These are phyloP conservation scores for Pyrenopolyporus hunteri DNA, from an alignment of 495 filamentous ascomycete species.

Conservation along the genomic window DNA sequence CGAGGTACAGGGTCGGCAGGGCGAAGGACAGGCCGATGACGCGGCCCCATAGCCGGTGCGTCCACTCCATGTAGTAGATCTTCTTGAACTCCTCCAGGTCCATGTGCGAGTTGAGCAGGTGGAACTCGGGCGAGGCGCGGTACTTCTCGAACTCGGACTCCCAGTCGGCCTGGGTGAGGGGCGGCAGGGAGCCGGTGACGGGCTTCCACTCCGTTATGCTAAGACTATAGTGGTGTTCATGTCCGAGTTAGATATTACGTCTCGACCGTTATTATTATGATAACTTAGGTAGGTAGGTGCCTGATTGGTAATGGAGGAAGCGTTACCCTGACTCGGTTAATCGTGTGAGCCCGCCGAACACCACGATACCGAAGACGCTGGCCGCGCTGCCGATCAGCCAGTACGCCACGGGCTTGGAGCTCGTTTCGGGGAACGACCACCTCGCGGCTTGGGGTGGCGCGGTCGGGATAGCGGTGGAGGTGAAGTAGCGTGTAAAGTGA, in stretches of 20 bases:
- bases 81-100: slow-evolving; percentile 90
- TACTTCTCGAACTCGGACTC: slow-evolving; percentile 92
- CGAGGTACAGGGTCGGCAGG: slow-evolving; percentile 84
- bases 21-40: slow-evolving; percentile 89
- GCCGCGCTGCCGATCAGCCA: slow-evolving; percentile 91
- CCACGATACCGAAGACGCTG: slow-evolving; percentile 93
- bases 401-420: slow-evolving; percentile 78
- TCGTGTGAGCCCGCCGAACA: slow-evolving; percentile 91
- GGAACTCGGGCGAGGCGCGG: slow-evolving; percentile 86
- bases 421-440: slow-evolving; percentile 69
- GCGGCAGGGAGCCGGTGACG: slow-evolving; percentile 91
- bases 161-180: slow-evolving; percentile 78
- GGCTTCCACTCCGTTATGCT: slow-evolving; percentile 99
- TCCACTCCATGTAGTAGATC: slow-evolving; percentile 99
- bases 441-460: slow-evolving; percentile 11
- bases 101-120: slow-evolving; percentile 90
- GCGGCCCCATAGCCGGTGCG: slow-evolving; percentile 93
- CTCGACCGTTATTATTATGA: background rate
- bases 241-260: too few species aligned
- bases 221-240: slow-evolving; percentile 59
- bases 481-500: slow-evolving; percentile 45
- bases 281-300: slow-evolving; percentile 23
- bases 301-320: background rate
- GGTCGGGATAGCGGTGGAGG: slow-evolving; percentile 46
- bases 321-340: slow-evolving; percentile 93